Conservation (phyloP, 257 asterid genomes). For the Plantago ovata region DNA sequence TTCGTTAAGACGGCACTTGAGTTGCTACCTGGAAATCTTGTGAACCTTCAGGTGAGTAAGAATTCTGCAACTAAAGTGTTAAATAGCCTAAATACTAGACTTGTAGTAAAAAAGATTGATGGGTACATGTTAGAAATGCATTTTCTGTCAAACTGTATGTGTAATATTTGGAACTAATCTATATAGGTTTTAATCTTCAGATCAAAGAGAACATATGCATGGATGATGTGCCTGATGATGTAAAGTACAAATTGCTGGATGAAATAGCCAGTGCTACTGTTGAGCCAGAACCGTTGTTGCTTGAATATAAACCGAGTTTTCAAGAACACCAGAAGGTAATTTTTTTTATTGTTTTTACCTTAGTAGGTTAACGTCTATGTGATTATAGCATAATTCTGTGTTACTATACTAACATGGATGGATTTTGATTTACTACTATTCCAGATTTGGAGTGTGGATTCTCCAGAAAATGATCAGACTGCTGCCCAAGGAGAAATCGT, state of each 20-base stretch:
- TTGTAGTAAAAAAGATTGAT: too few relatives aligned
- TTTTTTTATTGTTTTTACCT: neutral
- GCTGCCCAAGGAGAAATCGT: constrained; percentile 15
- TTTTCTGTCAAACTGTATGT: too few relatives aligned
- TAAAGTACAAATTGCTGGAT: constrained; percentile 47
- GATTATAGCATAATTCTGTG: too few relatives aligned
- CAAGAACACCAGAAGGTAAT: constrained; percentile 23
- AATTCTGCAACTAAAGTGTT: too few relatives aligned
- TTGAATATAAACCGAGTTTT: constrained; percentile 43
- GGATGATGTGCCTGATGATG: constrained; percentile 46
- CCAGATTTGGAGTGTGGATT: constrained; percentile 11
- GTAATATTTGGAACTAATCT: neutral
- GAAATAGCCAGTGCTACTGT: constrained; percentile 42
- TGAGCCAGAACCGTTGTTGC: constrained; percentile 42
- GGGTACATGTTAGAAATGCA: too few relatives aligned
- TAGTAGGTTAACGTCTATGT: neutral
- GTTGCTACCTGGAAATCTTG: constrained; percentile 65
- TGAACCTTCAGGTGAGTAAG: constrained; percentile 42
- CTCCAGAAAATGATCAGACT: neutral
- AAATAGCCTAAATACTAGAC: too few relatives aligned
- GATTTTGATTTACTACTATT: constrained; percentile 8
- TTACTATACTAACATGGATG: constrained; percentile 22
- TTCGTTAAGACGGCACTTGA: constrained; percentile 51
- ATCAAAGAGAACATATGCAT: constrained; percentile 35
- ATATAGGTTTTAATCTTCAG: constrained; percentile 29